These are phyloP conservation scores for Trypethelium eluteriae DNA, from an alignment of 495 filamentous ascomycete genomes.

Conservation along the genomic window DNA sequence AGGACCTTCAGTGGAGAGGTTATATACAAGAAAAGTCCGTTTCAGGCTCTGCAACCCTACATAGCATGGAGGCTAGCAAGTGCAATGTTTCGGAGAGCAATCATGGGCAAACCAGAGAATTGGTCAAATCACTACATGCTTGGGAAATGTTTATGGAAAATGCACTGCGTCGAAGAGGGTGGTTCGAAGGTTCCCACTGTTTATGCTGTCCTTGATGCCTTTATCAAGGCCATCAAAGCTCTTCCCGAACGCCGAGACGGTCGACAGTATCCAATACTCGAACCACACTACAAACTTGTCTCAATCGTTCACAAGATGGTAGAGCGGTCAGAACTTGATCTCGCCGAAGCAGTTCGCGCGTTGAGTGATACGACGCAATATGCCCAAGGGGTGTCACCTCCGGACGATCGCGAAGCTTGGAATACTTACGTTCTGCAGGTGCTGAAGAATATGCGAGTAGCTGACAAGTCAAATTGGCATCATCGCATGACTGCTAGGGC, in stretches of 20 bases:
- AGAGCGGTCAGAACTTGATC: conserved; percentile 33
- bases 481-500: conserved; percentile 79
- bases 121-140: conserved; percentile 90
- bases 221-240: conserved; percentile 65
- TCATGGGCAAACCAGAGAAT: conserved; percentile 63
- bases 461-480: conserved; percentile 95
- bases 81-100: conserved; percentile 66
- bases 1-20: conserved; percentile 65
- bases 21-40: conserved; percentile 68
- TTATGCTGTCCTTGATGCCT: conserved; percentile 56
- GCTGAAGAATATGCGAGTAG: conserved; percentile 65
- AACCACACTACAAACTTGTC: conserved; percentile 93
- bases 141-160: conserved; percentile 94
- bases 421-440: conserved; percentile 64
- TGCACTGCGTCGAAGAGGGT: conserved; percentile 50
- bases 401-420: conserved; percentile 54
- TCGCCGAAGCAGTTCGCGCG: conserved; percentile 46
- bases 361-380: conserved; percentile 48
- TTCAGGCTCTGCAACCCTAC: conserved; percentile 63
- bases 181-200: conserved; percentile 31
- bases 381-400: conserved; percentile 42
- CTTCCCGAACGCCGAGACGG: conserved; percentile 76
- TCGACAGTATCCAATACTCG: conserved; percentile 74
- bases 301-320: conserved; percentile 82
- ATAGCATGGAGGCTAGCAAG: conserved; percentile 82